Percentiles rank a stretch among this genome's conserved stretches.
Conservation (phyloP, 768 basidiomycete genomes). For the Pulveroboletus sp. region DNA sequence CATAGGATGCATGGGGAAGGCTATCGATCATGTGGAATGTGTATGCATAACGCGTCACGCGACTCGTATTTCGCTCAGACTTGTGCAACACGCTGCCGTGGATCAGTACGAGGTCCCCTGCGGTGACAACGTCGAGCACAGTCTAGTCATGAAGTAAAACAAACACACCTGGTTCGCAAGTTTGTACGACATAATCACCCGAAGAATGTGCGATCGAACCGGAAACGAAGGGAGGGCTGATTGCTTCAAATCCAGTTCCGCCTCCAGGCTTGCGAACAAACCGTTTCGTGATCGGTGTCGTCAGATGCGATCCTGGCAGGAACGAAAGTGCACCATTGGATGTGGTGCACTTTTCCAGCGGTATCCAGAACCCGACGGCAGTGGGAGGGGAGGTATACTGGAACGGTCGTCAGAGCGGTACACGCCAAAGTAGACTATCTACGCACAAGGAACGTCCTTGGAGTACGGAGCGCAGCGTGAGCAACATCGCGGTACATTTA, state of each 20-base stretch:
- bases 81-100: slow-evolving; percentile 93
- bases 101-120: slow-evolving; percentile 90
- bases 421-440: not conserved
- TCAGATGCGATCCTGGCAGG: slow-evolving; percentile 86
- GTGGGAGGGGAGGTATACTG: slow-evolving; percentile 91
- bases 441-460: slow-evolving; percentile 72
- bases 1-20: slow-evolving; percentile 67
- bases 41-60: slow-evolving; percentile 85
- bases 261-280: slow-evolving; percentile 75
- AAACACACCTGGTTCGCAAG: slow-evolving; percentile 66
- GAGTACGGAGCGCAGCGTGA: not conserved
- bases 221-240: slow-evolving; percentile 36
- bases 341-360: slow-evolving; percentile 83
- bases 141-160: not conserved
- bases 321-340: slow-evolving; percentile 86
- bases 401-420: slow-evolving; percentile 9
- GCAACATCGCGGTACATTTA: not conserved
- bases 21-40: slow-evolving; percentile 96
- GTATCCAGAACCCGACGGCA: slow-evolving; percentile 96
- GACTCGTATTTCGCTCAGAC: slow-evolving; percentile 80
- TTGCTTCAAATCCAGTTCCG: slow-evolving; percentile 82
- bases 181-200: slow-evolving; percentile 60
- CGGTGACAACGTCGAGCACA: not conserved
- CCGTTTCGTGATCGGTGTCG: slow-evolving; percentile 71
- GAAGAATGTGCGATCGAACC: slow-evolving; percentile 3